Conservation (phyloP, 2,329 filamentous ascomycete genomes). For the Penicillium sp. region DNA sequence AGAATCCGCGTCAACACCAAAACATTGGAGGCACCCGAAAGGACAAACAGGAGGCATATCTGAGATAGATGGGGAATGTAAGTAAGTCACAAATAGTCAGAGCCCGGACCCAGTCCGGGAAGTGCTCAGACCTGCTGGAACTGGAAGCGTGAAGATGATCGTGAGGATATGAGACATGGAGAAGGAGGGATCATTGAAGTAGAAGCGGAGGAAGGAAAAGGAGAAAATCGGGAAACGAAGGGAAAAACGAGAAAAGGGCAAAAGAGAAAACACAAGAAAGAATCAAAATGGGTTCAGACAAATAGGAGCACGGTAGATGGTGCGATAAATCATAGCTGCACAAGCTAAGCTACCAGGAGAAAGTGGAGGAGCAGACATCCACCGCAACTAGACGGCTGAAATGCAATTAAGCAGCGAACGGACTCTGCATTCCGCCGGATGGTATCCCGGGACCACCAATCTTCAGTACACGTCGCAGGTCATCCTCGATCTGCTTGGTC, state of each 20-base stretch:
- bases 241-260: not conserved
- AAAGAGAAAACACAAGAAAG: not conserved
- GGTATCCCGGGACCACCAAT: constrained; percentile 36
- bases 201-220: not conserved
- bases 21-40: not conserved
- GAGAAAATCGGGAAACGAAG: not conserved
- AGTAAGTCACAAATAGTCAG: not conserved
- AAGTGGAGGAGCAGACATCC: too few species aligned
- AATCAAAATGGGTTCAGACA: not conserved
- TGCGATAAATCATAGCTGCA: too few species aligned
- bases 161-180: not conserved
- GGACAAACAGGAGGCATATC: not conserved
- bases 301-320: not conserved
- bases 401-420: constrained; percentile 18
- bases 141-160: not conserved
- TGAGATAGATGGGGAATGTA: not conserved
- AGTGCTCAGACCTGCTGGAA: not conserved
- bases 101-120: not conserved
- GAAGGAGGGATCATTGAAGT: not conserved
- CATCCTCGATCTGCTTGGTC: constrained; percentile 53
- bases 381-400: too few species aligned
- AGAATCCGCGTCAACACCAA: too few species aligned
- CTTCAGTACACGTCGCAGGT: constrained; percentile 53
- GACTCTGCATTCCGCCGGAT: constrained; percentile 35
- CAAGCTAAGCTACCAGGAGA: too few species aligned